These are phyloP conservation scores for Proliferodiscus dingleyae DNA, from an alignment of 2,329 filamentous ascomycete species.

Conservation along the genomic window DNA sequence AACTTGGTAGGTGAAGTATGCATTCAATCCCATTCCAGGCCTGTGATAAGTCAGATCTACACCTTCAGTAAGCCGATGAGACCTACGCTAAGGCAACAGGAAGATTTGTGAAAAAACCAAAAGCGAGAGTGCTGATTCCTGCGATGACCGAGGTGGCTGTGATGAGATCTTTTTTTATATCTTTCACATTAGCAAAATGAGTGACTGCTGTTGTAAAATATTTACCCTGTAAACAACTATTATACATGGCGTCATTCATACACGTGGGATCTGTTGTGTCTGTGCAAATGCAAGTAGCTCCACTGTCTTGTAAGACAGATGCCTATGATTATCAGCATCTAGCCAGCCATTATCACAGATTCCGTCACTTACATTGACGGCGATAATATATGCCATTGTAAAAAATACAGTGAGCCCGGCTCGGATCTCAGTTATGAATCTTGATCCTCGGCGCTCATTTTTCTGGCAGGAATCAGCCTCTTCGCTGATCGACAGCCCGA, in stretches of 20 bases:
- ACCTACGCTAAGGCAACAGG: slow-evolving; percentile 69
- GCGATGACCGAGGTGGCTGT: slow-evolving; percentile 79
- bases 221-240: slow-evolving; percentile 37
- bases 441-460: slow-evolving; percentile 61
- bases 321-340: slow-evolving; percentile 46
- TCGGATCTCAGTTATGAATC: slow-evolving; percentile 72
- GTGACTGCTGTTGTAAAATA: not conserved
- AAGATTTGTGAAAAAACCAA: slow-evolving; percentile 77
- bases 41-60: slow-evolving; percentile 33
- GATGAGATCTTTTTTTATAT: slow-evolving; percentile 69
- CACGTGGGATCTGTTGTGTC: slow-evolving; percentile 29
- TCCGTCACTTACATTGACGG: slow-evolving; percentile 51
- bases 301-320: slow-evolving; percentile 67
- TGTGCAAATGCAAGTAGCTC: slow-evolving; percentile 66
- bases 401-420: slow-evolving; percentile 77
- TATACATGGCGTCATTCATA: slow-evolving; percentile 35
- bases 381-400: slow-evolving; percentile 83
- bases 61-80: not conserved
- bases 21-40: slow-evolving; percentile 63
- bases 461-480: slow-evolving; percentile 40
- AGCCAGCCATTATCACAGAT: not conserved
- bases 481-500: not conserved
- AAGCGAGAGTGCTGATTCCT: slow-evolving; percentile 68
- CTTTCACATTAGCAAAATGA: slow-evolving; percentile 30
- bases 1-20: slow-evolving; percentile 64